A percentile compares a stretch with the other conserved stretches of the same genome.
Evolutionary conservation across 2,329 filamentous ascomycete species (phyloP).

Genomic region (Coniochaeta sp.): DNA sequence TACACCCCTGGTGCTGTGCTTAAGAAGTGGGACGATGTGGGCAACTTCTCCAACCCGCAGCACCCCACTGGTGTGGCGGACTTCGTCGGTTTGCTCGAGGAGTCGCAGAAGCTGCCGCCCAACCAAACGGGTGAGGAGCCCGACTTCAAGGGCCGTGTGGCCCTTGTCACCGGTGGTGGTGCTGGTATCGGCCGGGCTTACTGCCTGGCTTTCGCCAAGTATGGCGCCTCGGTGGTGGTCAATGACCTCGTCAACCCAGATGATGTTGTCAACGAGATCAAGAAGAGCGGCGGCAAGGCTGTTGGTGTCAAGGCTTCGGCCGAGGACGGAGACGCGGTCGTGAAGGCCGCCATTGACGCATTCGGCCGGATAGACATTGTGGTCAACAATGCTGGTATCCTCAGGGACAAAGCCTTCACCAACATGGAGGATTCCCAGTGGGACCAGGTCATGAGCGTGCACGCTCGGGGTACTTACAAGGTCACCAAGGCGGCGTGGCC

Average conservation of each 20-base stretch:
- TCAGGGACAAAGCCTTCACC: slow-evolving; percentile 93
- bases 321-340: slow-evolving; percentile 83
- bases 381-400: slow-evolving; percentile 96
- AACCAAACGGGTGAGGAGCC: slow-evolving; percentile 68
- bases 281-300: slow-evolving; percentile 80
- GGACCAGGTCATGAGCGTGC: slow-evolving; percentile 87
- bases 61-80: slow-evolving; percentile 82
- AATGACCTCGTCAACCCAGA: slow-evolving; percentile 96
- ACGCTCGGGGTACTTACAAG: slow-evolving; percentile 92
- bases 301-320: slow-evolving; percentile 90
- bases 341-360: slow-evolving; percentile 88
- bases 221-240: slow-evolving; percentile 79
- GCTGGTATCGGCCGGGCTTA: slow-evolving; percentile 89
- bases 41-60: slow-evolving; percentile 77
- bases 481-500: slow-evolving; percentile 97
- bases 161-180: slow-evolving; percentile 80
- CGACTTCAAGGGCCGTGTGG: slow-evolving; percentile 79
- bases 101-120: slow-evolving; percentile 69
- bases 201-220: slow-evolving; percentile 73
- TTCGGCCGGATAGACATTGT: slow-evolving; percentile 92
- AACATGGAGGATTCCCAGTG: slow-evolving; percentile 97
- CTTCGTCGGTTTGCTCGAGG: slow-evolving; percentile 79
- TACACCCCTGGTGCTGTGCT: slow-evolving; percentile 85
- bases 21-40: slow-evolving; percentile 82
- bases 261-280: slow-evolving; percentile 84